Evolutionary conservation across 1,139 yeast species (phyloP).

Genomic region (Suhomyces coccinellae): DNA sequence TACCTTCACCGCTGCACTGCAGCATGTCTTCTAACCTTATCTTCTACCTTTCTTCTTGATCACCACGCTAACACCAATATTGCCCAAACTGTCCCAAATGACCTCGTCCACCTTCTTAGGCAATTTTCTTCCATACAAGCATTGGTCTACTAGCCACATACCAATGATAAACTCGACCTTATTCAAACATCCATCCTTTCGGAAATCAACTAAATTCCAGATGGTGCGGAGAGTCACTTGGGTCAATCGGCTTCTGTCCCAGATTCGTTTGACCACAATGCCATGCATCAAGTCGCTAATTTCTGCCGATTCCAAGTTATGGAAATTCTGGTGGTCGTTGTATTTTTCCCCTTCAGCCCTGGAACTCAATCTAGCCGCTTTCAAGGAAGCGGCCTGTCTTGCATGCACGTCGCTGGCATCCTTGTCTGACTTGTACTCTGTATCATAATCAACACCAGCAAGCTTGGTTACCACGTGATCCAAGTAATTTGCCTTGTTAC

Average conservation of each 20-base stretch:
- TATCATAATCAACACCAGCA: constrained; percentile 33
- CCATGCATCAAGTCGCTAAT: constrained; percentile 54
- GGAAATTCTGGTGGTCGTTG: constrained; percentile 31
- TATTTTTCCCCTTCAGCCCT: constrained; percentile 17
- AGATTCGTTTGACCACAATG: constrained; percentile 70
- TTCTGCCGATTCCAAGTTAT: constrained; percentile 33
- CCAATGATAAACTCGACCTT: constrained; percentile 86
- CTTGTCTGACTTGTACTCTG: constrained; percentile 15
- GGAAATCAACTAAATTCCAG: constrained; percentile 78
- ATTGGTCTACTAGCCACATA: constrained; percentile 95
- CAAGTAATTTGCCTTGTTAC: constrained; percentile 71
- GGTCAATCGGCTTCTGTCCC: constrained; percentile 77
- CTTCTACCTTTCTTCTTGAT: constrained; percentile 36
- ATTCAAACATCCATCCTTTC: constrained; percentile 75
- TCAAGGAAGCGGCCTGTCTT: constrained; percentile 24
- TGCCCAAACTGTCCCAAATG: constrained; percentile 69
- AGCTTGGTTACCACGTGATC: constrained; percentile 39
- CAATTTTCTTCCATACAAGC: constrained; percentile 88
- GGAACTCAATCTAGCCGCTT: constrained; percentile 36
- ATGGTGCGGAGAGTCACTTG: constrained; percentile 61
- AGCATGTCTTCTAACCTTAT: too few relatives aligned
- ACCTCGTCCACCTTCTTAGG: constrained; percentile 61
- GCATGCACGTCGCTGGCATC: constrained; percentile 8
- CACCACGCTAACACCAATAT: constrained; percentile 44
- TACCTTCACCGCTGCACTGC: background rate